A percentile compares a stretch with the other conserved stretches of the same genome.
Conservation (phyloP, 139 green algal genomes). For the Desmodesmus armatus region DNA sequence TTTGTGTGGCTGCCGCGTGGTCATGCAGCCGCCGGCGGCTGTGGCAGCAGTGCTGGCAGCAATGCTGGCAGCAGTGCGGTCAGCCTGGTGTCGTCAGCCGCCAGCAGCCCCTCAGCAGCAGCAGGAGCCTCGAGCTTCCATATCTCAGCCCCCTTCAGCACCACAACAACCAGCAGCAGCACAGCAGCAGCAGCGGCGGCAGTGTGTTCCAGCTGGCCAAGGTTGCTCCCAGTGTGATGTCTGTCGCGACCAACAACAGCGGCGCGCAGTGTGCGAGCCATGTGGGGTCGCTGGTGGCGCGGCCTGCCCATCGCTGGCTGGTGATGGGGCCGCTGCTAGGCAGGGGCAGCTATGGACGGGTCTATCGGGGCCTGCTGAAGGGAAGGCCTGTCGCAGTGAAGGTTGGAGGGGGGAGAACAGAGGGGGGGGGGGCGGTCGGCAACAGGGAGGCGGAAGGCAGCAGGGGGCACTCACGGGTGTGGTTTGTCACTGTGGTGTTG, state of each 20-base stretch:
- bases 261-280: not conserved
- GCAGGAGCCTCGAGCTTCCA: not conserved
- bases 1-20: not conserved
- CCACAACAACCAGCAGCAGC: not conserved
- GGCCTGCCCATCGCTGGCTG: conserved; percentile 42
- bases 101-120: not conserved
- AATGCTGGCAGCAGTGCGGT: not conserved
- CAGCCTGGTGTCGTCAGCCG: not conserved
- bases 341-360: conserved; percentile 56
- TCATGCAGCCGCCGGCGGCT: not conserved
- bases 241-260: not conserved
- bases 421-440: not conserved
- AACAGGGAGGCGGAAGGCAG: not conserved
- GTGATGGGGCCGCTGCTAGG: conserved; percentile 59
- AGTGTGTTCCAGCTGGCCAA: not conserved
- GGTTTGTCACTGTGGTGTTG: not conserved
- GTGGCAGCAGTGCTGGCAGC: not conserved
- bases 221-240: not conserved
- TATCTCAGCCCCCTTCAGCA: not conserved
- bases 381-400: conserved; percentile 60
- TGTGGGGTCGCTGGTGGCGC: not conserved
- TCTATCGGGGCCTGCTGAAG: conserved; percentile 56
- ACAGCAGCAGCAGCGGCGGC: not conserved
- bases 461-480: not conserved
- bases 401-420: conserved; percentile 6